phyloP scores from a whole-genome alignment of 1,284 basidiomycete species.

The Omphalotus olearius region DNA sequence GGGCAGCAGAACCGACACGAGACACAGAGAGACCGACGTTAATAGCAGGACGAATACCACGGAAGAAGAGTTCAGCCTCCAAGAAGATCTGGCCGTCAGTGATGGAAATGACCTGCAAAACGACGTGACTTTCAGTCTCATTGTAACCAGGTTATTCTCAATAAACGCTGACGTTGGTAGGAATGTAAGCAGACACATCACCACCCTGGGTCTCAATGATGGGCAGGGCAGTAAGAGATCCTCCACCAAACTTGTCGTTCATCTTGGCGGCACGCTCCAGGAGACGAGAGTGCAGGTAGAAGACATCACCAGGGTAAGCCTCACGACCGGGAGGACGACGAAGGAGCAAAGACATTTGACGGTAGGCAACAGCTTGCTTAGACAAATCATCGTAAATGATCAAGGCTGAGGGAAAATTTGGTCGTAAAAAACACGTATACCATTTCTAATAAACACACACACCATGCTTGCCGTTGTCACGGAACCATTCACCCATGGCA shows the following conservation, averaged over 20 bases:
- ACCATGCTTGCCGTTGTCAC: conserved; percentile 97
- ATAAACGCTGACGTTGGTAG: conserved; percentile 61
- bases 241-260: conserved; percentile 97
- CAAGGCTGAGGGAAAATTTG: conserved; percentile 53
- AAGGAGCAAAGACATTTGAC: conserved; percentile 99
- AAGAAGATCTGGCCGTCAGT: conserved; percentile 99
- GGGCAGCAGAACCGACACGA: conserved; percentile 98
- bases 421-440: conserved; percentile 15
- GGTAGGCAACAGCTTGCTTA: conserved; percentile 99
- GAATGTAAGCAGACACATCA: conserved; percentile 99
- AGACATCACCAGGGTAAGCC: conserved; percentile 99
- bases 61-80: conserved; percentile 99
- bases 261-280: conserved; percentile 99
- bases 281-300: conserved; percentile 99
- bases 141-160: not conserved
- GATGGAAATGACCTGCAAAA: conserved; percentile 85
- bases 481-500: conserved; percentile 99
- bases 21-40: conserved; percentile 99
- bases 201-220: conserved; percentile 99
- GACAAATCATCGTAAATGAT: conserved; percentile 99
- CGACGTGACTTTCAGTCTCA: too few species aligned
- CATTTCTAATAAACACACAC: conserved; percentile 21
- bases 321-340: conserved; percentile 99
- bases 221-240: conserved; percentile 96
- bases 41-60: conserved; percentile 98